phyloP scores from a whole-genome alignment of 495 filamentous ascomycete genomes.

The Aspergillus baeticus region DNA sequence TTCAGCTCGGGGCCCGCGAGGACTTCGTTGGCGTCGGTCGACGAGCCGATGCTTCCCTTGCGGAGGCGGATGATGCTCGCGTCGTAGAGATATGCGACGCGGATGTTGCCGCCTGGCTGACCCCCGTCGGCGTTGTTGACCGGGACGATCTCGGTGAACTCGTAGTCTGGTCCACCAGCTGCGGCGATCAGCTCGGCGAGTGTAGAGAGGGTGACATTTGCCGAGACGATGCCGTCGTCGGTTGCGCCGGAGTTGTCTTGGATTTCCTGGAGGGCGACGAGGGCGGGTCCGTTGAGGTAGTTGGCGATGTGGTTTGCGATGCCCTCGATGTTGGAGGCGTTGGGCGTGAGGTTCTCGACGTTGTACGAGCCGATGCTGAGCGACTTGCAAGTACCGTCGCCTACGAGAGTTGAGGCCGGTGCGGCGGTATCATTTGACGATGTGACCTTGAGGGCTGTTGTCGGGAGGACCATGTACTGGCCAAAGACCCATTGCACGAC shows the following conservation, averaged over 20 bases:
- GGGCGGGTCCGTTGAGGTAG: conserved; percentile 50
- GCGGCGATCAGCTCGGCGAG: conserved; percentile 11
- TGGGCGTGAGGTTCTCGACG: conserved; percentile 57
- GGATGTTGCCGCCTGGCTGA: conserved; percentile 63
- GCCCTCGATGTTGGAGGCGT: conserved; percentile 37
- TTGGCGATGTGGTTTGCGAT: conserved; percentile 56
- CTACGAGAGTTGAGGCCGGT: conserved; percentile 41
- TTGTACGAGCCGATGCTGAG: conserved; percentile 60
- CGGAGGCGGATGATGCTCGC: conserved; percentile 47
- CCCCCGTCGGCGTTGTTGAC: conserved; percentile 53
- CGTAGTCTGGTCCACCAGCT: conserved; percentile 15
- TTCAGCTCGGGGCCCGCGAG: conserved; percentile 46
- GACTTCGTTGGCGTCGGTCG: conserved; percentile 45
- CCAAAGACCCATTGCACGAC: conserved; percentile 56
- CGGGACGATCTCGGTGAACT: conserved; percentile 49
- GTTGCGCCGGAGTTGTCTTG: conserved; percentile 57
- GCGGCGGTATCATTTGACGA: conserved; percentile 27
- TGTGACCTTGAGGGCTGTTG: conserved; percentile 46
- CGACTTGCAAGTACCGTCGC: conserved; percentile 43
- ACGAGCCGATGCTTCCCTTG: conserved; percentile 44
- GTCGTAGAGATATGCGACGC: conserved; percentile 60
- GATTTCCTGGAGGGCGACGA: conserved; percentile 61
- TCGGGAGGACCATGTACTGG: conserved; percentile 58
- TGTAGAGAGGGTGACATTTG: conserved; percentile 41
- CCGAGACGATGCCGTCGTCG: conserved; percentile 39